These are phyloP conservation scores for Bertia moriformis DNA, from an alignment of 2,329 filamentous ascomycete species.

Conservation along the genomic window DNA sequence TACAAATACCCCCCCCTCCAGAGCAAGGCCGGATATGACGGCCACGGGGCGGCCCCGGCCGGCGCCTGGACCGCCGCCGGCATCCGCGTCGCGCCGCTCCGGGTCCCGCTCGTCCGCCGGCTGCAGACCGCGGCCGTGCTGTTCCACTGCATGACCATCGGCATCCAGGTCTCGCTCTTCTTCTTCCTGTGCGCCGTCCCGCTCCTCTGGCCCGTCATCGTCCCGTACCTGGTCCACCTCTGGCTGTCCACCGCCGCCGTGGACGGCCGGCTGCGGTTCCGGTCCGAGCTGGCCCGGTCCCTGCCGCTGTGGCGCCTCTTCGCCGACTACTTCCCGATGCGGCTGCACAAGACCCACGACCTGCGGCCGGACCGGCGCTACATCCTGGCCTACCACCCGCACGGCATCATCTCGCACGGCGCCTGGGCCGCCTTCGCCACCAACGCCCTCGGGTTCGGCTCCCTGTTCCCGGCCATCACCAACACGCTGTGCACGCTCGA, in stretches of 20 bases:
- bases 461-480: conserved; percentile 85
- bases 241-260: not conserved
- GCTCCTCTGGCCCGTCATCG: not conserved
- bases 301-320: conserved; percentile 27
- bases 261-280: not conserved
- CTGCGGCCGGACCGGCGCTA: conserved; percentile 77
- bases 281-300: not conserved
- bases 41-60: no score
- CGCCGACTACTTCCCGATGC: conserved; percentile 80
- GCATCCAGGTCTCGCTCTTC: not conserved
- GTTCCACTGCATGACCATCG: not conserved
- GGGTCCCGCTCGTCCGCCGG: not conserved
- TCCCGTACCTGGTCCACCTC: not conserved
- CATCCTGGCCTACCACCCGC: conserved; percentile 92
- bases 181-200: not conserved
- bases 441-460: conserved; percentile 72
- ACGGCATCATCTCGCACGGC: conserved; percentile 94
- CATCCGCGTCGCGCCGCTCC: not conserved
- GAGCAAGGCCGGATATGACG: not conserved
- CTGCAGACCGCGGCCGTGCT: not conserved
- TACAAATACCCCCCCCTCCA: not conserved
- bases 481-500: conserved; percentile 91
- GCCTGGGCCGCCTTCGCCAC: conserved; percentile 85
- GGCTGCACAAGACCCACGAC: conserved; percentile 69
- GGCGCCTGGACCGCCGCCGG: not conserved